Percentiles rank a stretch among this genome's conserved stretches.
Evolutionary conservation across 1,284 basidiomycete species (phyloP).

Genomic region (Pseudozyma hubeiensis): DNA sequence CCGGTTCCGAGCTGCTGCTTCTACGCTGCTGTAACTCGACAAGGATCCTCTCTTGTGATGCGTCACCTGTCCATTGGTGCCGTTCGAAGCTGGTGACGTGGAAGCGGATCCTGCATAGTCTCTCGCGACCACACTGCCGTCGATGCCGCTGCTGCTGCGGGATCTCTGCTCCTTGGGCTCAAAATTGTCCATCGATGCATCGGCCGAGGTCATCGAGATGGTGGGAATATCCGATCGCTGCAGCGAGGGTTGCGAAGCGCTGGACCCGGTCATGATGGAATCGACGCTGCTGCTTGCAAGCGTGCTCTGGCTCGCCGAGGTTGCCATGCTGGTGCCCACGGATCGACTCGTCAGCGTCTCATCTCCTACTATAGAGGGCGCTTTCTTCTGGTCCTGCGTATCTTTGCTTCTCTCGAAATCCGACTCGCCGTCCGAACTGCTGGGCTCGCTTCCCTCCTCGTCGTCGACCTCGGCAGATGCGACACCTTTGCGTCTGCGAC

Average conservation of each 20-base stretch:
- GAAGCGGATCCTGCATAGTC: constrained; percentile 17
- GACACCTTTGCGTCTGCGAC: constrained; percentile 66
- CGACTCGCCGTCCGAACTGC: constrained; percentile 56
- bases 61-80: constrained; percentile 15
- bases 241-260: constrained; percentile 29
- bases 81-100: constrained; percentile 4
- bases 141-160: constrained; percentile 6
- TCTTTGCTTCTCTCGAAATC: constrained; percentile 10
- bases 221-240: constrained; percentile 36
- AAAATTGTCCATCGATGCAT: constrained; percentile 14
- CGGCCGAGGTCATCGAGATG: constrained; percentile 43
- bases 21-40: constrained; percentile 41
- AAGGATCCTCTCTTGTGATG: constrained; percentile 22
- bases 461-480: constrained; percentile 41
- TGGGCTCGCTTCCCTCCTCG: constrained; percentile 69
- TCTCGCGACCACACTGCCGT: constrained; percentile 13
- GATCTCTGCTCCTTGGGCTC: constrained; percentile 10
- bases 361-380: constrained; percentile 9
- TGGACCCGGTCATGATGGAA: constrained; percentile 34
- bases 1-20: constrained; percentile 7
- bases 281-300: constrained; percentile 34
- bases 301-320: constrained; percentile 28
- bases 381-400: background rate
- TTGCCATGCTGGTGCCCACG: constrained; percentile 8
- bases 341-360: constrained; percentile 12